Evolutionary conservation across 495 filamentous ascomycete species (phyloP).

Genomic region (Cryomyces antarcticus): DNA sequence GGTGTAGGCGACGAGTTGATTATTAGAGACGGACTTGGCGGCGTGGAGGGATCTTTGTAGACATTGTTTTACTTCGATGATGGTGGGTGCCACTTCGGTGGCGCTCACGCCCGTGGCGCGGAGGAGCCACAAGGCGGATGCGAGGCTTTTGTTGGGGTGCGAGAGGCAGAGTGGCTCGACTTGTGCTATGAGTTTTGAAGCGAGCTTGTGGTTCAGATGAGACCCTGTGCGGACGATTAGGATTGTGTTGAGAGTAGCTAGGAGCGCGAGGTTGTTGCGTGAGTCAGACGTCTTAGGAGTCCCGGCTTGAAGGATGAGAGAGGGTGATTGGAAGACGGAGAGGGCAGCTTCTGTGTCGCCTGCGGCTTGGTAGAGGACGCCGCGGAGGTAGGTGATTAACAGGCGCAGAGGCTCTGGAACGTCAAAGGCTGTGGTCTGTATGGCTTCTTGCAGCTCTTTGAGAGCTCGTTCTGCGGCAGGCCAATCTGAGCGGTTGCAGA

Average conservation of each 20-base stretch:
- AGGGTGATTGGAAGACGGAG: conserved; percentile 37
- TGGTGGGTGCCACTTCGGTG: conserved; percentile 18
- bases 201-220: conserved; percentile 26
- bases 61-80: conserved; percentile 57
- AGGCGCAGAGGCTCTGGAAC: conserved; percentile 24
- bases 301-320: conserved; percentile 30
- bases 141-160: conserved; percentile 51
- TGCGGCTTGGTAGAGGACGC: conserved; percentile 57
- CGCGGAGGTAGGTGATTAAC: conserved; percentile 45
- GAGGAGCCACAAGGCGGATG: conserved; percentile 60
- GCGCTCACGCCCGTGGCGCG: conserved; percentile 35
- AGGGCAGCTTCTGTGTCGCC: conserved; percentile 49
- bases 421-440: conserved; percentile 16
- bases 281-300: conserved; percentile 24
- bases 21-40: conserved; percentile 34
- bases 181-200: conserved; percentile 33
- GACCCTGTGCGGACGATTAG: conserved; percentile 55
- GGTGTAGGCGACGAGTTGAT: conserved; percentile 59
- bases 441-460: conserved; percentile 20
- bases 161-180: conserved; percentile 46
- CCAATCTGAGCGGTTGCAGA: conserved; percentile 44
- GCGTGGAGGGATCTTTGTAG: conserved; percentile 45
- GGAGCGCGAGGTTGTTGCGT: conserved; percentile 47
- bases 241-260: conserved; percentile 62
- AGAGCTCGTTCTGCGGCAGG: conserved; percentile 28